Conservation (phyloP, 768 basidiomycete species). For the Lyophyllum shimeji region DNA sequence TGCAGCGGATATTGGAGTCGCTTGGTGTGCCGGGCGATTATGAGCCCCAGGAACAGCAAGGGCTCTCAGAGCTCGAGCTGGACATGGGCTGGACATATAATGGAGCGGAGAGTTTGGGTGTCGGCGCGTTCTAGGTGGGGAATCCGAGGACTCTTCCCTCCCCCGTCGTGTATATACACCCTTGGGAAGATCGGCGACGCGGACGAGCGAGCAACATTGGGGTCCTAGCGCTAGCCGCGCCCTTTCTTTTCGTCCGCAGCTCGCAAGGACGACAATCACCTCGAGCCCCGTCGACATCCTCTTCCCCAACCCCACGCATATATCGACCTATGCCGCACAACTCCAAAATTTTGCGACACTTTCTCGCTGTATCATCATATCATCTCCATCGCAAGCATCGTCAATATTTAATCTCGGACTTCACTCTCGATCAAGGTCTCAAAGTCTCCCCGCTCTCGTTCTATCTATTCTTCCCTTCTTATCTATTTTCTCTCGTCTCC, state of each 20-base stretch:
- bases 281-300: neutral
- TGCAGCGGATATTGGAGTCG: constrained; percentile 20
- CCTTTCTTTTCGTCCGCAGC: neutral
- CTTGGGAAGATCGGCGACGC: neutral
- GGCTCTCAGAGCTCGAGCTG: constrained; percentile 11
- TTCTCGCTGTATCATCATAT: neutral
- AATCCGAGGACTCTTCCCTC: neutral
- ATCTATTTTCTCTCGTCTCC: neutral
- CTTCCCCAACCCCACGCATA: neutral
- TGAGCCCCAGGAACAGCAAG: constrained; percentile 4
- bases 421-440: neutral
- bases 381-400: neutral
- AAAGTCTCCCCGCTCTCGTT: neutral
- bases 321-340: neutral
- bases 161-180: neutral
- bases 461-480: constrained; percentile 8
- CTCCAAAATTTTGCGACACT: neutral
- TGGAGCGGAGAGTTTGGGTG: constrained; percentile 4
- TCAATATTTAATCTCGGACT: neutral
- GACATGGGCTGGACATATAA: constrained; percentile 14
- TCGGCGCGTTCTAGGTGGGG: constrained; percentile 14
- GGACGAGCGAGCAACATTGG: neutral
- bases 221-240: neutral
- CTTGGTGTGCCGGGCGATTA: constrained; percentile 8
- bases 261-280: neutral